Evolutionary conservation across 2,329 filamentous ascomycete species (phyloP).

Genomic region (Colletotrichum noveboracense): DNA sequence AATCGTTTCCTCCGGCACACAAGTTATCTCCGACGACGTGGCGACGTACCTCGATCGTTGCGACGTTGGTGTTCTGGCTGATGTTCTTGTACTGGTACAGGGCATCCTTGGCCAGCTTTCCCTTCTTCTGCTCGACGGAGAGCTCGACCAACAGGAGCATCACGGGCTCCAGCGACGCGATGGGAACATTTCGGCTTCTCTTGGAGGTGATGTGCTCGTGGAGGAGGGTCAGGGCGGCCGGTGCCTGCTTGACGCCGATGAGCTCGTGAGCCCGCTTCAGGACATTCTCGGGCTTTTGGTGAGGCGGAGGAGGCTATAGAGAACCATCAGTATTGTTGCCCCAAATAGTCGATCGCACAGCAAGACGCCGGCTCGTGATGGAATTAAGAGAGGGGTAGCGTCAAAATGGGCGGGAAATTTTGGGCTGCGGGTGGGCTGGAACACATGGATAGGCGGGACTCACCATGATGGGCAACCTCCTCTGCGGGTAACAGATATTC

Average conservation of each 20-base stretch:
- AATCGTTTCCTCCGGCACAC: neutral
- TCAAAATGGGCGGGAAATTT: neutral
- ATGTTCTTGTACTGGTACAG: constrained; percentile 99
- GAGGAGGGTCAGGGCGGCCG: constrained; percentile 90
- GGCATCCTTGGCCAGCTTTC: constrained; percentile 97
- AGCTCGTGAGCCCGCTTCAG: constrained; percentile 98
- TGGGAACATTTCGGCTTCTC: constrained; percentile 95
- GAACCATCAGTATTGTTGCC: constrained; percentile 19
- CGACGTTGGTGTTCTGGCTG: constrained; percentile 97
- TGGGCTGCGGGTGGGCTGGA: neutral
- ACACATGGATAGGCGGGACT: constrained; percentile 6
- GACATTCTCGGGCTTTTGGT: constrained; percentile 99
- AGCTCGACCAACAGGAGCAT: constrained; percentile 98
- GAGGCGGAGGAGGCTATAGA: constrained; percentile 85
- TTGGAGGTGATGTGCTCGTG: constrained; percentile 99
- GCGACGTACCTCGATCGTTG: constrained; percentile 82
- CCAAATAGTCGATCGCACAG: constrained; percentile 16
- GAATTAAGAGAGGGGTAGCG: constrained; percentile 59
- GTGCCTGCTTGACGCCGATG: constrained; percentile 93
- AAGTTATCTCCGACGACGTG: neutral
- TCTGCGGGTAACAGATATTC: constrained; percentile 43
- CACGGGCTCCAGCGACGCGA: constrained; percentile 94
- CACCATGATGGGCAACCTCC: constrained; percentile 51
- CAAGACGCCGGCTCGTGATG: constrained; percentile 19
- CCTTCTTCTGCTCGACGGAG: constrained; percentile 96